phyloP scores from a whole-genome alignment of 352 stramenopile species.

The Elongisporangium undulatum region DNA sequence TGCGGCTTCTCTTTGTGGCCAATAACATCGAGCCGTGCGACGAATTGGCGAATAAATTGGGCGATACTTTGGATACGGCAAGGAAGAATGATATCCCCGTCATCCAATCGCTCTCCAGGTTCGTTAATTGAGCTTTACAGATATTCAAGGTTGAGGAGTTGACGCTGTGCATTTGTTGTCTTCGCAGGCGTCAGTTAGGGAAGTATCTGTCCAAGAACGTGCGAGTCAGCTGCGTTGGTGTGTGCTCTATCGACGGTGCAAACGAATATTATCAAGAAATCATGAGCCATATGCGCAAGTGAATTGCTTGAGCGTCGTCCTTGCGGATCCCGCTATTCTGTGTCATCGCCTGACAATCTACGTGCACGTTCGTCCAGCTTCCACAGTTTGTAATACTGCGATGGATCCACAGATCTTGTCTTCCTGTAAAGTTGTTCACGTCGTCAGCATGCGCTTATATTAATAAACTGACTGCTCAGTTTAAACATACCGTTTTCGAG shows the following conservation, averaged over 20 bases:
- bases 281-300: conserved; percentile 8
- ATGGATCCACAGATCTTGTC: conserved; percentile 10
- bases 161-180: background rate
- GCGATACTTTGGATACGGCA: conserved; percentile 79
- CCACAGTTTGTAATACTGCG: conserved; percentile 43
- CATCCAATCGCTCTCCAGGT: conserved; percentile 8
- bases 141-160: conserved; percentile 31
- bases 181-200: conserved; percentile 83
- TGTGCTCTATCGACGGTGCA: conserved; percentile 95
- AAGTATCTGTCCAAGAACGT: conserved; percentile 91
- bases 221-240: conserved; percentile 91
- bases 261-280: conserved; percentile 80
- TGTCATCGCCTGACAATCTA: background rate
- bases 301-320: background rate
- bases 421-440: background rate
- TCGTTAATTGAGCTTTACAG: conserved; percentile 2
- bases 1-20: conserved; percentile 85
- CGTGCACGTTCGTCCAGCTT: conserved; percentile 9
- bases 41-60: conserved; percentile 75
- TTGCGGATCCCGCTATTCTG: background rate
- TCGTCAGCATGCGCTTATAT: background rate
- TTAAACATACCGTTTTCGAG: conserved; percentile 17
- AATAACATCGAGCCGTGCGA: conserved; percentile 86
- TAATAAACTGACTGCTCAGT: background rate
- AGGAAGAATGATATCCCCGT: conserved; percentile 35